Conservation (phyloP, 2,329 filamentous ascomycete genomes). For the Exophiala mesophila region DNA sequence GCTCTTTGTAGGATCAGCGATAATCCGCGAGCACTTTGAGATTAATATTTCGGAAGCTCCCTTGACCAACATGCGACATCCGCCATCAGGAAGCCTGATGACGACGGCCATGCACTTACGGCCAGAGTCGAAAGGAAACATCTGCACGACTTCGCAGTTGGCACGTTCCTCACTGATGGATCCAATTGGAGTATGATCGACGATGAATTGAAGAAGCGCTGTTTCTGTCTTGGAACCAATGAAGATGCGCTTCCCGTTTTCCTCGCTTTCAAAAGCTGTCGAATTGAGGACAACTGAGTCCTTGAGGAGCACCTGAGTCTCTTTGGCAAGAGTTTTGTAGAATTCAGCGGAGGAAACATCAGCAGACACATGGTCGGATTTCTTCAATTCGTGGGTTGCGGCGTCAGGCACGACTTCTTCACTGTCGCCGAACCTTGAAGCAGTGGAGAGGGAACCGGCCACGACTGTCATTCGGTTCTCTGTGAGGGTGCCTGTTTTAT, state of each 20-base stretch:
- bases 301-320: slow-evolving; percentile 53
- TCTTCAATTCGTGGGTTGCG: slow-evolving; percentile 20
- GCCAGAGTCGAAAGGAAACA: slow-evolving; percentile 57
- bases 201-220: slow-evolving; percentile 65
- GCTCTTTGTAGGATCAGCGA: slow-evolving; percentile 57
- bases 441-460: slow-evolving; percentile 50
- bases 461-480: slow-evolving; percentile 61
- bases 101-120: slow-evolving; percentile 68
- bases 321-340: slow-evolving; percentile 46
- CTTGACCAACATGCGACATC: slow-evolving; percentile 54
- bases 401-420: slow-evolving; percentile 29
- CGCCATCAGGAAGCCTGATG: slow-evolving; percentile 50
- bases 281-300: slow-evolving; percentile 66
- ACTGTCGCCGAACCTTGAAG: slow-evolving; percentile 41
- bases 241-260: slow-evolving; percentile 56
- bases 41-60: slow-evolving; percentile 50
- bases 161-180: slow-evolving; percentile 57
- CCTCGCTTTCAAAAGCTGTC: slow-evolving; percentile 63
- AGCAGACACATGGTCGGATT: slow-evolving; percentile 30
- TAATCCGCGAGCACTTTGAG: slow-evolving; percentile 45
- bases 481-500: slow-evolving; percentile 63
- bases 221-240: slow-evolving; percentile 76
- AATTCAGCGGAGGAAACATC: slow-evolving; percentile 53
- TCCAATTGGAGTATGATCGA: slow-evolving; percentile 61
- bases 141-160: slow-evolving; percentile 53